Evolutionary conservation across 169 alveolate species (phyloP).

Genomic region (Cardiosporidium cionae): DNA sequence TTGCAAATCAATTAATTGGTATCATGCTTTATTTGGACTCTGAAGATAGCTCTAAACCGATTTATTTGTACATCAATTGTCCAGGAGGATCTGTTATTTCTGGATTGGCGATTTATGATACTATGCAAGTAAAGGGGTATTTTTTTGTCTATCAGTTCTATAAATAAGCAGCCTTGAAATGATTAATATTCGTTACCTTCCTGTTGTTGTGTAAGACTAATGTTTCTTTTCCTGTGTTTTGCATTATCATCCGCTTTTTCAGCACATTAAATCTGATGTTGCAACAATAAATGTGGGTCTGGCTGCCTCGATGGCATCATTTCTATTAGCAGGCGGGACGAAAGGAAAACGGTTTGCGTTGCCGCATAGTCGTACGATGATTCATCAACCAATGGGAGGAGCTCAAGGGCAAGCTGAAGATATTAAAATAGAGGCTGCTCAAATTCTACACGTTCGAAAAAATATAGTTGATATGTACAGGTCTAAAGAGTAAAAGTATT

Average conservation of each 20-base stretch:
- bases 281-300: constrained; percentile 48
- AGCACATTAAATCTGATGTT: constrained; percentile 39
- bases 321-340: constrained; percentile 48
- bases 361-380: constrained; percentile 35
- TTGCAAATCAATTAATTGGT: constrained; percentile 30
- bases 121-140: constrained; percentile 21
- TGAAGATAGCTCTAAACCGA: neutral
- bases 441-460: neutral
- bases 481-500: neutral
- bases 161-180: neutral
- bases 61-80: constrained; percentile 31
- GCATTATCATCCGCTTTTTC: neutral
- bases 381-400: constrained; percentile 47
- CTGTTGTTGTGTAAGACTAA: neutral
- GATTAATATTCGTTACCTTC: neutral
- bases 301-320: constrained; percentile 53
- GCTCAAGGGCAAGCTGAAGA: constrained; percentile 46
- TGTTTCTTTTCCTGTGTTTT: neutral
- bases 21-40: constrained; percentile 31
- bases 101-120: constrained; percentile 43
- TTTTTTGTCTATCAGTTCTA: neutral
- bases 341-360: constrained; percentile 44
- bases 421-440: constrained; percentile 8
- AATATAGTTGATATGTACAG: neutral
- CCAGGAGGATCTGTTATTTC: constrained; percentile 48